A percentile compares a stretch with the other conserved stretches of the same genome.
These are phyloP conservation scores for Aspergillus leporis DNA, from an alignment of 495 filamentous ascomycete species.

Conservation along the genomic window DNA sequence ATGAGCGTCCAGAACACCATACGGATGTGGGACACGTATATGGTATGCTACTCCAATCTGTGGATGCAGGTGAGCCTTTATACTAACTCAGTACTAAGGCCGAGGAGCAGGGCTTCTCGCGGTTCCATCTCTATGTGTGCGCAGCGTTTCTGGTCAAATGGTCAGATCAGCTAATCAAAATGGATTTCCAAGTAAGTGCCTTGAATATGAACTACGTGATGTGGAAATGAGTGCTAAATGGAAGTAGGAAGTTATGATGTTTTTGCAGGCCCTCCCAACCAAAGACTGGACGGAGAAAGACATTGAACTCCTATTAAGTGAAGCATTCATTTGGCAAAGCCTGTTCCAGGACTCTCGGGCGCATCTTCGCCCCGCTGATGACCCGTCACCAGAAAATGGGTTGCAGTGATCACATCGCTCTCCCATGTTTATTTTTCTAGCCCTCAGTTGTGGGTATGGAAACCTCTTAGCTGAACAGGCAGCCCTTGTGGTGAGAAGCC, in stretches of 20 bases:
- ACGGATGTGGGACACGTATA: conserved; percentile 99
- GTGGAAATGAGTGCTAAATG: conserved; percentile 14
- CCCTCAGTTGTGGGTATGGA: background rate
- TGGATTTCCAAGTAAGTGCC: conserved; percentile 76
- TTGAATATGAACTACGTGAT: background rate
- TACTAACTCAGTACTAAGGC: conserved; percentile 57
- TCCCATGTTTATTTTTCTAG: conserved; percentile 28
- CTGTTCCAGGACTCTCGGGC: conserved; percentile 86
- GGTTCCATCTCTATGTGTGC: conserved; percentile 97
- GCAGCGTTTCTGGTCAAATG: conserved; percentile 99
- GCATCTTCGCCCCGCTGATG: conserved; percentile 63
- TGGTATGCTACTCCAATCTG: conserved; percentile 56
- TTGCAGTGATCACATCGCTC: conserved; percentile 44
- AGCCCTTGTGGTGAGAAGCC: conserved; percentile 85
- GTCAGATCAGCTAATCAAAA: conserved; percentile 91
- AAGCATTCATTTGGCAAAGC: conserved; percentile 95
- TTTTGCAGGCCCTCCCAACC: conserved; percentile 93
- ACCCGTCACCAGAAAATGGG: conserved; percentile 40
- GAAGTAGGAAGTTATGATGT: conserved; percentile 94
- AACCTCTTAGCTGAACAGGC: conserved; percentile 76
- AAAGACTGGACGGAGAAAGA: conserved; percentile 96
- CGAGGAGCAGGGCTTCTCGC: conserved; percentile 96
- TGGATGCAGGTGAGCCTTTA: background rate
- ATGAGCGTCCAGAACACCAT: conserved; percentile 95
- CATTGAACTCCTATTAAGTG: conserved; percentile 90